Evolutionary conservation across 2,329 filamentous ascomycete genomes (phyloP), one percentile per base, ranked within the genome.

Genomic region (Fusarium veterinarium): DNA sequence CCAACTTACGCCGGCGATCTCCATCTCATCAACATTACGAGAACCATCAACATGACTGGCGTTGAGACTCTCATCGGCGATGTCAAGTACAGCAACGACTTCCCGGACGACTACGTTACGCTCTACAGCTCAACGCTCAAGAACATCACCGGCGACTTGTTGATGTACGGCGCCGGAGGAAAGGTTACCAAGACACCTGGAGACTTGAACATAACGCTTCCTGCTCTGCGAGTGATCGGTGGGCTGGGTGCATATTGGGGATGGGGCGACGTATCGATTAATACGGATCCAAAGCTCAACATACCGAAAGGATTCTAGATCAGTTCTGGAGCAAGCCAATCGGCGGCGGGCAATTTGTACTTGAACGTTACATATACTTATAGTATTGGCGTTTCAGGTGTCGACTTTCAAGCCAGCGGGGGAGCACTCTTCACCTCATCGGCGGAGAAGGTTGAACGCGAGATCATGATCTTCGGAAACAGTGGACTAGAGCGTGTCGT

Each of bases 391-490:
- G 14, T 48, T 13, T 8, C 0, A 9, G 19, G 25, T 16, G 30
- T 57, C 1, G 23, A 37, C 0, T 57, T 57, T 8, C 19, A 55
- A 19, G 35, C 2, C 20, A 42, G 13, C 0, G 17, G 41, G 0
- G 40, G 40, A 4, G 30, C 40, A 0, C 12, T 25, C 1, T 8
- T 57, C 1, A 28, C 40, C 17, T 57, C 53, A 14, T 37, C 53
- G 1, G 41, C 23, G 6, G 9, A 28, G 13, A 28, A 3, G 6
- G 40, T 46, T 1, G 0, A 28, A 2, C 17, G 53, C 5, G 16
- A 17, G 3, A 57, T 57, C 30, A 9, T 3, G 0, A 4, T 56
- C 2, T 7, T 0, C 0, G 30, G 53, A 3, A 57, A 28, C 1
- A 35, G 2, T 16, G 53, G 53, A 10, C 6, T 57, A 0, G 2